Conservation (phyloP, 495 filamentous ascomycete species). For the Lophiostoma macrostomum region DNA sequence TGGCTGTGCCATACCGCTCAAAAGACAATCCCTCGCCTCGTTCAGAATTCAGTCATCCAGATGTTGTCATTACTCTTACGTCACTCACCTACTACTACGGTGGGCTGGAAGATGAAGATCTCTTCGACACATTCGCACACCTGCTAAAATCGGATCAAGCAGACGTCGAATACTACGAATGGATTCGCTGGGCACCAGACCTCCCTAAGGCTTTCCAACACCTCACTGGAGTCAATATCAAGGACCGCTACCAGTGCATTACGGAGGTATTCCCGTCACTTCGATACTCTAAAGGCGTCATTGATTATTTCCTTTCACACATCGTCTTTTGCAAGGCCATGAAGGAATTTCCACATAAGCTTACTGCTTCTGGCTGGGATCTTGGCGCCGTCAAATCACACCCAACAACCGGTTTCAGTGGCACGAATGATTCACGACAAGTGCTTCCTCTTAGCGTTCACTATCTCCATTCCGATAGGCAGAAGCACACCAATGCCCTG, state of each 20-base stretch:
- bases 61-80: conserved; percentile 65
- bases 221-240: conserved; percentile 58
- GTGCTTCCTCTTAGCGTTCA: conserved; percentile 55
- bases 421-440: conserved; percentile 64
- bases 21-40: conserved; percentile 63
- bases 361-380: conserved; percentile 71
- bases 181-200: background rate
- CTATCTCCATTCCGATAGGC: conserved; percentile 55
- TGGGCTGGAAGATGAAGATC: conserved; percentile 55
- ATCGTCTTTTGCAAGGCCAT: conserved; percentile 66
- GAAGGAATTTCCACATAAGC: conserved; percentile 61
- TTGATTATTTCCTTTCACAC: conserved; percentile 62
- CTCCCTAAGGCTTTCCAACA: conserved; percentile 37
- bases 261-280: conserved; percentile 53
- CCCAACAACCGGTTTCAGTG: conserved; percentile 65
- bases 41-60: conserved; percentile 73
- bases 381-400: conserved; percentile 49
- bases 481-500: conserved; percentile 61
- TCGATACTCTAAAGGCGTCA: conserved; percentile 48
- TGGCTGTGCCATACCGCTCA: conserved; percentile 70
- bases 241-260: conserved; percentile 46
- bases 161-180: conserved; percentile 29
- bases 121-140: conserved; percentile 49
- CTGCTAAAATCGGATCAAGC: conserved; percentile 57
- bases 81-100: conserved; percentile 67